Evolutionary conservation across 352 stramenopile species (phyloP).

Genomic region (Phytophthora macrochlamydospora): DNA sequence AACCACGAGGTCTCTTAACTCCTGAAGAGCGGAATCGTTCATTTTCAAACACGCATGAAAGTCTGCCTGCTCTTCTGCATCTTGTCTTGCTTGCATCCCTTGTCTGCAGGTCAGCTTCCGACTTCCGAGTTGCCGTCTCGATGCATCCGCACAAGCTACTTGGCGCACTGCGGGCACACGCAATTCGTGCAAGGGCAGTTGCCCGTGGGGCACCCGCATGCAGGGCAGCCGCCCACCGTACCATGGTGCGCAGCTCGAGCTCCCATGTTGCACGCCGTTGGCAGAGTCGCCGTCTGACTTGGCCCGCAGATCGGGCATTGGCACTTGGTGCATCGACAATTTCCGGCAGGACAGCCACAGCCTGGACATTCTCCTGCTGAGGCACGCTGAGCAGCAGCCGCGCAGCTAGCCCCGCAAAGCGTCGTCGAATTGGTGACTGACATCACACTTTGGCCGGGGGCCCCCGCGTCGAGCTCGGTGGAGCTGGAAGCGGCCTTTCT

Average conservation of each 20-base stretch:
- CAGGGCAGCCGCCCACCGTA: slow-evolving; percentile 18
- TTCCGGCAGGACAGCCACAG: slow-evolving; percentile 17
- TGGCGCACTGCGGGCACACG: slow-evolving; percentile 20
- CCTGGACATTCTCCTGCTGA: slow-evolving; percentile 20
- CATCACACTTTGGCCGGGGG: background rate
- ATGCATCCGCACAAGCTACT: no score
- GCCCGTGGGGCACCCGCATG: slow-evolving; percentile 22
- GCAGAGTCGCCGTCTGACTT: slow-evolving; percentile 3
- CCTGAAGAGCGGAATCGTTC: background rate
- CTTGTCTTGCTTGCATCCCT: no score
- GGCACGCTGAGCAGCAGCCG: slow-evolving; percentile 22
- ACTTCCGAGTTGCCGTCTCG: no score
- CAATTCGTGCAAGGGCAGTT: slow-evolving; percentile 28
- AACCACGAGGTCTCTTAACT: background rate
- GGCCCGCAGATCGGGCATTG: slow-evolving; percentile 19
- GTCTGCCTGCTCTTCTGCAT: no score
- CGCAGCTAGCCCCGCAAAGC: slow-evolving; percentile 23
- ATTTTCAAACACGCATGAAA: background rate
- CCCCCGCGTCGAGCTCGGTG: background rate
- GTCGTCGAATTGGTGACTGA: slow-evolving; percentile 29
- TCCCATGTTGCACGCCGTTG: slow-evolving; percentile 5
- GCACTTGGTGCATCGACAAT: slow-evolving; percentile 29
- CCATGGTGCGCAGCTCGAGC: slow-evolving; percentile 7
- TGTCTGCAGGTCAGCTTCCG: no score
- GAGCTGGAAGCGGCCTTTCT: slow-evolving; percentile 4